Base-by-base conservation (phyloP, 306 rosid species). In the Phaseolus lunatus region DNA sequence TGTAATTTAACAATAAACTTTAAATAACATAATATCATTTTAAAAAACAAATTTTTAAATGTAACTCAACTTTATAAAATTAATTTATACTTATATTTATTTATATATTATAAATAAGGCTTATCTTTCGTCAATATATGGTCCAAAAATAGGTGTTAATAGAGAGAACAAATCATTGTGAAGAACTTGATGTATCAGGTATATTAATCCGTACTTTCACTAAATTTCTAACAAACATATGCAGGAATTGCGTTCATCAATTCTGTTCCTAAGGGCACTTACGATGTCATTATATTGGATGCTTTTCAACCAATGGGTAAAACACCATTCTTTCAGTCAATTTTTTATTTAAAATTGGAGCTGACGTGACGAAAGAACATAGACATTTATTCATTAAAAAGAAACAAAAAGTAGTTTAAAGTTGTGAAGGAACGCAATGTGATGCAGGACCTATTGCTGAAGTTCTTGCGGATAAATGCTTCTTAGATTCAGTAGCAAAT, bases 211-310 rank as follows among this genome's bases (percentile, higher is more conserved):
- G 9, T 39, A 39, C 12, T 37, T 37, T 9, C 18, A 41, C 58
- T 20, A 65, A n/a, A 24, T 70, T 19, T 68, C 4, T 63, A 48
- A 31, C 47, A 27, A 19, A 57, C 37, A 26, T 13, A 18, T 48
- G 61, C 62, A 81, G 86, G 90, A 53, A 67, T 84, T 82, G 58
- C 57, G 0, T 87, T 87, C 81, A 75, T 81, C 72, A 62, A 72
- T 10, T 71, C 79, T 16, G 66, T 53, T 87, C 79, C 84, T 44
- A 68, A 82, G 47, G 86, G 70, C 50, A 84, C 88, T 44, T 84
- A 84, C 16, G 90, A 84, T 81, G 83, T 75, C 39, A 79, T 87
- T 27, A 84, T 84, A 65, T 31, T 81, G 53, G 90, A 87, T 79
- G 87, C 88, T 50, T 87, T 84, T 69, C 62, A 19, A 5, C 57